Evolutionary conservation across 768 basidiomycete species (phyloP).

Genomic region (Auriscalpium microsporum): DNA sequence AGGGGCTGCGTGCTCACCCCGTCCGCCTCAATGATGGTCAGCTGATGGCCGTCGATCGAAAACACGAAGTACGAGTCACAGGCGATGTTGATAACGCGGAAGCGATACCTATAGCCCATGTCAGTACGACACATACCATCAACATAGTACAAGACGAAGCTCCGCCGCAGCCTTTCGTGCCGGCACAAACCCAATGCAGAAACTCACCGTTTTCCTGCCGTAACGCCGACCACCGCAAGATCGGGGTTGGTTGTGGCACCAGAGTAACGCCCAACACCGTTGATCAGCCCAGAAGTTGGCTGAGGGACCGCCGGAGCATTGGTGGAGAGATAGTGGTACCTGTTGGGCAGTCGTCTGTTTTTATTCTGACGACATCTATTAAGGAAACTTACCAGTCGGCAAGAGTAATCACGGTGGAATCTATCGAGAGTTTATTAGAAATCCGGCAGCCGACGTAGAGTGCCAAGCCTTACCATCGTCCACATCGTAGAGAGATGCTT

Average conservation of each 20-base stretch:
- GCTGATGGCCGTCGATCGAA: constrained; percentile 19
- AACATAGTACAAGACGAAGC: not conserved
- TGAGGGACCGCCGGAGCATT: constrained; percentile 15
- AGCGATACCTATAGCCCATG: constrained; percentile 30
- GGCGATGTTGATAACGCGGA: constrained; percentile 43
- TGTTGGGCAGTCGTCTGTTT: not conserved
- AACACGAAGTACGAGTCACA: constrained; percentile 30
- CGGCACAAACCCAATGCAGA: not conserved
- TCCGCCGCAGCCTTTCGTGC: no score
- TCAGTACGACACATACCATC: not conserved
- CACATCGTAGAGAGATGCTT: constrained; percentile 29
- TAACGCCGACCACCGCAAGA: constrained; percentile 39
- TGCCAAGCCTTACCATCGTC: constrained; percentile 25
- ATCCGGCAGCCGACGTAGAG: not conserved
- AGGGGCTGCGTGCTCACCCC: constrained; percentile 14
- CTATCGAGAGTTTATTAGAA: constrained; percentile 15
- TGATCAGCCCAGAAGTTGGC: constrained; percentile 36
- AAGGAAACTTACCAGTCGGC: constrained; percentile 33
- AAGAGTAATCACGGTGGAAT: constrained; percentile 39
- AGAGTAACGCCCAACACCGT: constrained; percentile 38
- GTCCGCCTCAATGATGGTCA: constrained; percentile 25
- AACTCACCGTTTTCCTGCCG: constrained; percentile 15
- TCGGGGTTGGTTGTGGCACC: constrained; percentile 29
- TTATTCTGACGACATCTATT: not conserved
- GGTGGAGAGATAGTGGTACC: constrained; percentile 28